Evolutionary conservation across 768 basidiomycete genomes (phyloP).

Genomic region (Lactarius sp.): DNA sequence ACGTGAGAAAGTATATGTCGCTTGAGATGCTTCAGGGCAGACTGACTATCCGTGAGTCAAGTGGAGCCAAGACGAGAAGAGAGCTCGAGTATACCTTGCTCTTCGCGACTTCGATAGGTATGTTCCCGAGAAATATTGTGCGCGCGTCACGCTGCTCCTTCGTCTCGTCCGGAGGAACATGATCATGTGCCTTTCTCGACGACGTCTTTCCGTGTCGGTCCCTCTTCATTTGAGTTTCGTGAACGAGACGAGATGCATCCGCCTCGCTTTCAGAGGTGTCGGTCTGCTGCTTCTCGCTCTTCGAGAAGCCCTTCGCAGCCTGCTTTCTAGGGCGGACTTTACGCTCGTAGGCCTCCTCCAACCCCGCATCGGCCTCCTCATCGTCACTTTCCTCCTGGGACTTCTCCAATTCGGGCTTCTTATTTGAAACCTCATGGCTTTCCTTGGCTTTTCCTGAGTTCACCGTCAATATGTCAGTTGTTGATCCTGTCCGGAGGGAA

Average conservation of each 20-base stretch:
- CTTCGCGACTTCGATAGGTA: slow-evolving; percentile 70
- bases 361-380: slow-evolving; percentile 31
- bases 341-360: slow-evolving; percentile 35
- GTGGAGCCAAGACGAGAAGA: background rate
- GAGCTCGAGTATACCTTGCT: slow-evolving; percentile 55
- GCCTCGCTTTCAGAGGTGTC: slow-evolving; percentile 35
- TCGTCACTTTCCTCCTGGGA: slow-evolving; percentile 28
- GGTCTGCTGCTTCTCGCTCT: slow-evolving; percentile 22
- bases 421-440: slow-evolving; percentile 23
- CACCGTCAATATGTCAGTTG: slow-evolving; percentile 12
- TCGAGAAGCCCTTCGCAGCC: slow-evolving; percentile 22
- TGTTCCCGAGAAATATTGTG: slow-evolving; percentile 90
- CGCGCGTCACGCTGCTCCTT: slow-evolving; percentile 66
- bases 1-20: slow-evolving; percentile 69
- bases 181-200: slow-evolving; percentile 39
- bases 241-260: slow-evolving; percentile 45
- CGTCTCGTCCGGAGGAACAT: slow-evolving; percentile 64
- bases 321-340: slow-evolving; percentile 7
- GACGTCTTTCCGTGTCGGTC: slow-evolving; percentile 30
- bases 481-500: background rate
- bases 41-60: slow-evolving; percentile 38
- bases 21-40: slow-evolving; percentile 68
- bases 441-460: slow-evolving; percentile 27
- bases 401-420: slow-evolving; percentile 12
- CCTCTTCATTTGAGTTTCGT: slow-evolving; percentile 49